These are phyloP conservation scores for Diphasiastrum complanatum DNA, from an alignment of 83 land plant species.

Conservation along the genomic window DNA sequence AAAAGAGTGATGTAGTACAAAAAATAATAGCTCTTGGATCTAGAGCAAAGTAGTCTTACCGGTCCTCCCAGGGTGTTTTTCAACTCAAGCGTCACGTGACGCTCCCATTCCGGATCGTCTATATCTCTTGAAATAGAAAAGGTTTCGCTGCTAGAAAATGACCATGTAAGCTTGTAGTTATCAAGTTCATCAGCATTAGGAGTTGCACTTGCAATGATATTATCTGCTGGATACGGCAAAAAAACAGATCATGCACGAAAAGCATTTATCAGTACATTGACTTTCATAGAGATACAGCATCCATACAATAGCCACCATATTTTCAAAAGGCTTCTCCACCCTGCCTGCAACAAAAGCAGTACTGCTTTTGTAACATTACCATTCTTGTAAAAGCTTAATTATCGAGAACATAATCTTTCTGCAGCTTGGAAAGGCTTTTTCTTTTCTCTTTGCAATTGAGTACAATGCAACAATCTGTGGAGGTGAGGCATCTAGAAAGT, in stretches of 20 bases:
- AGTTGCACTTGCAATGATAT: slow-evolving; percentile 68
- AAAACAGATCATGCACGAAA: neutral
- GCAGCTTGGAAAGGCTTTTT: too few species aligned
- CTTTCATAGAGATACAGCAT: neutral
- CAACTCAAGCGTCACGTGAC: slow-evolving; percentile 39
- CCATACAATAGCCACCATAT: too few species aligned
- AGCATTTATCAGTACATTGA: neutral
- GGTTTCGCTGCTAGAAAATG: slow-evolving; percentile 58
- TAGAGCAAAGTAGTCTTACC: too few species aligned
- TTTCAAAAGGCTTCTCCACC: too few species aligned
- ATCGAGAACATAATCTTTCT: too few species aligned
- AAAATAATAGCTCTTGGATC: neutral
- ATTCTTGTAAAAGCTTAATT: too few species aligned
- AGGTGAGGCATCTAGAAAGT: too few species aligned
- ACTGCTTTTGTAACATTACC: too few species aligned
- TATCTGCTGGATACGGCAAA: slow-evolving; percentile 53
- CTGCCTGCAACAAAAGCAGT: too few species aligned
- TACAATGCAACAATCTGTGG: too few species aligned
- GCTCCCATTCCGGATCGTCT: slow-evolving; percentile 40
- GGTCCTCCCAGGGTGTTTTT: slow-evolving; percentile 8
- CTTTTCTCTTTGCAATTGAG: too few species aligned
- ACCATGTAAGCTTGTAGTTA: slow-evolving; percentile 56
- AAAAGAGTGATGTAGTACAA: neutral
- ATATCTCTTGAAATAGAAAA: slow-evolving; percentile 43
- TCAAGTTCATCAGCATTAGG: slow-evolving; percentile 47